These are phyloP conservation scores for Phytophthora melonis DNA, from an alignment of 352 stramenopile genomes.

Conservation along the genomic window DNA sequence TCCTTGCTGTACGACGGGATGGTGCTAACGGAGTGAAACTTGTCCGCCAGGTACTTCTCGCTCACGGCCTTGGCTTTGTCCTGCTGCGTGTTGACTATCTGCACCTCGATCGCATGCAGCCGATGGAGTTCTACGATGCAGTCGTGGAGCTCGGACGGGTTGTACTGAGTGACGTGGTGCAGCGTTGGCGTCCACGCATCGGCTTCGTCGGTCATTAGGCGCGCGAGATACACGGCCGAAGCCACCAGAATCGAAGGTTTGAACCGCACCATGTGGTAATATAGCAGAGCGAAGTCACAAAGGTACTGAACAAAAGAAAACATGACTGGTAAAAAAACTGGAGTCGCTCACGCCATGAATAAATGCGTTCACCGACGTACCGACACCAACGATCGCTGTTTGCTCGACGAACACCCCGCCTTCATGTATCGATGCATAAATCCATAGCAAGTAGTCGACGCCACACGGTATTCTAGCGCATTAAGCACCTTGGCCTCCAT, in stretches of 20 bases:
- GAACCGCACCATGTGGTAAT: slow-evolving; percentile 81
- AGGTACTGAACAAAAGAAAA: slow-evolving; percentile 59
- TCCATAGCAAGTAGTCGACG: slow-evolving; percentile 79
- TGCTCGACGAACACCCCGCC: slow-evolving; percentile 64
- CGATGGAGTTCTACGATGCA: slow-evolving; percentile 75
- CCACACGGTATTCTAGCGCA: slow-evolving; percentile 78
- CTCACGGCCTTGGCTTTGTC: slow-evolving; percentile 87
- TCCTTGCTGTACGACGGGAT: slow-evolving; percentile 55
- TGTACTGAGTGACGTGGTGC: slow-evolving; percentile 84
- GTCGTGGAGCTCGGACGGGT: slow-evolving; percentile 67
- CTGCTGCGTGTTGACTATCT: slow-evolving; percentile 67
- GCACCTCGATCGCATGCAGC: slow-evolving; percentile 67
- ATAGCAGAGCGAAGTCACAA: slow-evolving; percentile 74
- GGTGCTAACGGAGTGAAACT: slow-evolving; percentile 65
- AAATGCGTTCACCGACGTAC: slow-evolving; percentile 58
- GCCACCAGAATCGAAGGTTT: slow-evolving; percentile 76
- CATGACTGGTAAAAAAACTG: neutral
- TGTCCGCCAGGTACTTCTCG: slow-evolving; percentile 82
- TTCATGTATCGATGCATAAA: slow-evolving; percentile 73
- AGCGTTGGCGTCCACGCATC: slow-evolving; percentile 83
- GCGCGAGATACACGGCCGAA: slow-evolving; percentile 78
- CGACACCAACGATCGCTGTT: slow-evolving; percentile 69
- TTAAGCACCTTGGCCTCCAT: slow-evolving; percentile 86
- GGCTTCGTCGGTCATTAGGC: slow-evolving; percentile 68
- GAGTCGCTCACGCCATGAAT: neutral